Evolutionary conservation across 352 stramenopile species (phyloP), one percentile per base, ranked within the genome.

Genomic region (Globisporangium ultimum): DNA sequence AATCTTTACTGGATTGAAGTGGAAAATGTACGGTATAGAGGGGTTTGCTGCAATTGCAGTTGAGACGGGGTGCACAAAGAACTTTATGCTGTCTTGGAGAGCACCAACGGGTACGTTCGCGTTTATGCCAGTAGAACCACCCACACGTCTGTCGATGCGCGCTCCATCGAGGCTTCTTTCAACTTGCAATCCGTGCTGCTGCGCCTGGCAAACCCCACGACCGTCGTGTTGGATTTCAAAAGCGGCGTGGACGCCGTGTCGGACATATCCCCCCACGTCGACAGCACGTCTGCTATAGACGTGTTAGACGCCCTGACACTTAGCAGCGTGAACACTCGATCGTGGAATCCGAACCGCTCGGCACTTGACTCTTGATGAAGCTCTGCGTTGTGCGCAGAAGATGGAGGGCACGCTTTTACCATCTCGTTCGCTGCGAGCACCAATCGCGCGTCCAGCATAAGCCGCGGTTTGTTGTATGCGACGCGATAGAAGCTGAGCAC

Each of bases 341-440:
- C 59, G 3, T 41, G 48, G 47, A 69, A 63, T 0, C 68, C 66
- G 6, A 58, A 10, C 1, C 17, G 49, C 28, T 48, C n/a, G 1
- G 50, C 52, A 7, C 14, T 48, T 15, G 21, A 10, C 11, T 55
- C 46, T 15, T 11, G 41, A n/a, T 38, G 20, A 11, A 42, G 28
- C n/a, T 43, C 34, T 48, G 46, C n/a, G 24, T 48, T 20, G 24
- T 28, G 24, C 18, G 51, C 12, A 32, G 62, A 71, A 0, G 58
- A 54, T 3, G 41, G 36, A 10, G 71, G 36, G 51, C 76, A 42
- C 14, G 57, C 67, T 13, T 70, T 32, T 34, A 61, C 71, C 36
- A 80, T 24, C 28, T 71, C 69, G 15, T 74, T 48, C n/a, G 71
- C 71, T 28, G 61, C 49, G 42, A 78, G 43, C 49, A 76, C 58